Conservation (phyloP, 352 stramenopile species). For the Phytopythium sindhum region DNA sequence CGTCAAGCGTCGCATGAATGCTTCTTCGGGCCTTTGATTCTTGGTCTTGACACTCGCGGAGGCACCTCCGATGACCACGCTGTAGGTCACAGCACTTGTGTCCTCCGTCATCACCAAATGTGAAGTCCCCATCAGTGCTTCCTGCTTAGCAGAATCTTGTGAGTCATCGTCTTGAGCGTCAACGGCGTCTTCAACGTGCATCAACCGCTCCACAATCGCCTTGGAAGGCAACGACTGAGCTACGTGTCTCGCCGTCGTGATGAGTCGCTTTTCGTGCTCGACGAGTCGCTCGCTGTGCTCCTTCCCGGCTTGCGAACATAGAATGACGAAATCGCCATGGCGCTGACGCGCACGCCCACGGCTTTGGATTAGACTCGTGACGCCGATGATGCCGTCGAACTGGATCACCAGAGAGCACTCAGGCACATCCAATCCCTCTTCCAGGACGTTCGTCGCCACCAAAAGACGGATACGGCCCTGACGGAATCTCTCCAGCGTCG, state of each 20-base stretch:
- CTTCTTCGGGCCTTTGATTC: slow-evolving; percentile 9
- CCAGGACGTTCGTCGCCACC: slow-evolving; percentile 76
- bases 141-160: not conserved
- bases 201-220: slow-evolving; percentile 27
- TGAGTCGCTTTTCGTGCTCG: slow-evolving; percentile 48
- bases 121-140: not conserved
- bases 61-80: slow-evolving; percentile 31
- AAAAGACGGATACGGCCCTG: slow-evolving; percentile 64
- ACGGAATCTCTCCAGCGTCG: slow-evolving; percentile 64
- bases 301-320: slow-evolving; percentile 42
- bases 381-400: slow-evolving; percentile 63
- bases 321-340: slow-evolving; percentile 66
- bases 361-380: slow-evolving; percentile 81
- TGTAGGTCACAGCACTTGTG: slow-evolving; percentile 18
- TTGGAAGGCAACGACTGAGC: slow-evolving; percentile 51
- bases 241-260: slow-evolving; percentile 29
- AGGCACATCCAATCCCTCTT: slow-evolving; percentile 75
- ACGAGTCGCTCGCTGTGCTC: slow-evolving; percentile 45
- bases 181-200: slow-evolving; percentile 12
- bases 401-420: slow-evolving; percentile 78
- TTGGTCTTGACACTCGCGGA: slow-evolving; percentile 17
- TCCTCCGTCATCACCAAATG: not conserved
- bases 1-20: slow-evolving; percentile 18
- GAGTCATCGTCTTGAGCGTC: slow-evolving; percentile 1
- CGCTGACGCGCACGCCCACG: slow-evolving; percentile 55